These are phyloP conservation scores for Pichia nakasei DNA, from an alignment of 805 yeast species.

Conservation along the genomic window DNA sequence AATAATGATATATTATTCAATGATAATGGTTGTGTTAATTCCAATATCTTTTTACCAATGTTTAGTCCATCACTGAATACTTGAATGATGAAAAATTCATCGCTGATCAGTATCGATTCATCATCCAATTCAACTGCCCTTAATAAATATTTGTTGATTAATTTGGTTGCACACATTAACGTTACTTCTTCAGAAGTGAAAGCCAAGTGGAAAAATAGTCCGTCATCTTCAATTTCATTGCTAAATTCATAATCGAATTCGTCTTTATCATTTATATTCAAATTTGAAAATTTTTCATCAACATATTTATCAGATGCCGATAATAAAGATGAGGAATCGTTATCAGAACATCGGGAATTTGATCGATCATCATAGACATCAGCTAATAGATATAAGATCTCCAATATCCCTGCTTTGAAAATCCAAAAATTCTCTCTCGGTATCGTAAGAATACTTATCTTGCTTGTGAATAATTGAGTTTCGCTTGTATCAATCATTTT, in stretches of 20 bases:
- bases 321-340: slow-evolving; percentile 10
- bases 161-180: slow-evolving; percentile 38
- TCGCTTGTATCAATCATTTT: slow-evolving; percentile 6
- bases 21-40: slow-evolving; percentile 51
- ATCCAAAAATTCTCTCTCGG: slow-evolving; percentile 45
- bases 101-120: slow-evolving; percentile 33
- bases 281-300: too few relatives aligned
- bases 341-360: slow-evolving; percentile 5
- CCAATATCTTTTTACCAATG: slow-evolving; percentile 45
- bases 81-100: slow-evolving; percentile 43
- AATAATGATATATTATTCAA: slow-evolving; percentile 48
- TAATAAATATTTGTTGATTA: slow-evolving; percentile 32
- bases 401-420: slow-evolving; percentile 43
- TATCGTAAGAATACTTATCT: slow-evolving; percentile 43
- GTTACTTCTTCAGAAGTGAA: slow-evolving; percentile 58
- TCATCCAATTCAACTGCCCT: slow-evolving; percentile 31
- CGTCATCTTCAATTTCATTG: slow-evolving; percentile 27
- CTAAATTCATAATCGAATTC: background rate
- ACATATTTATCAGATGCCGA: slow-evolving; percentile 9
- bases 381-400: slow-evolving; percentile 34
- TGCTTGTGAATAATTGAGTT: slow-evolving; percentile 6
- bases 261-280: background rate
- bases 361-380: slow-evolving; percentile 17
- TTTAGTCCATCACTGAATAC: slow-evolving; percentile 52
- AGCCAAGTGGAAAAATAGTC: slow-evolving; percentile 49